Evolutionary conservation across 2,329 filamentous ascomycete species (phyloP).

Genomic region (Pyrenophora teres): DNA sequence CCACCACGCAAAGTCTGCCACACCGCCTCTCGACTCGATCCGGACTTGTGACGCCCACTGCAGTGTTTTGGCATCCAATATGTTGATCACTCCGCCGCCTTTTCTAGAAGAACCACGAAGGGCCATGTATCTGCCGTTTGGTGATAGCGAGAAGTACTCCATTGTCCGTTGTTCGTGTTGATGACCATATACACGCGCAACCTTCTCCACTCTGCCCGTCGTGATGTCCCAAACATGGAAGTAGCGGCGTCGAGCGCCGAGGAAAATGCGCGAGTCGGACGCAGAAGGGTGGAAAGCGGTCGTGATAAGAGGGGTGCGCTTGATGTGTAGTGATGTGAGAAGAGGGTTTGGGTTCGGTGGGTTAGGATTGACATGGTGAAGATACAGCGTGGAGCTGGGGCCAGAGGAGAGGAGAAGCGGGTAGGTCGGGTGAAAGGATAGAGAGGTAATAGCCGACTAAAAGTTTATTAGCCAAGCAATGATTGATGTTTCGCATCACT

Average conservation of each 20-base stretch:
- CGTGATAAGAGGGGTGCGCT: conserved; percentile 79
- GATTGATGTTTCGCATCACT: conserved; percentile 27
- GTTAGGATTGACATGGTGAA: conserved; percentile 84
- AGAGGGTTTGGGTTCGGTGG: conserved; percentile 82
- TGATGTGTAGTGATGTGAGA: conserved; percentile 86
- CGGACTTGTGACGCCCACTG: conserved; percentile 88
- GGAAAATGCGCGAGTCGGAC: conserved; percentile 77
- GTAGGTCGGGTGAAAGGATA: conserved; percentile 87
- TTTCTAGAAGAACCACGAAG: conserved; percentile 79
- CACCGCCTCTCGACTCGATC: conserved; percentile 78
- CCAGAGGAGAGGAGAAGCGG: conserved; percentile 90
- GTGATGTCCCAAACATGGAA: conserved; percentile 94
- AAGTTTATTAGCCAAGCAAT: conserved; percentile 16
- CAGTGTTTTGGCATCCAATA: conserved; percentile 76
- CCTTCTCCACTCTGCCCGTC: conserved; percentile 80
- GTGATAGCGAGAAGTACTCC: conserved; percentile 87
- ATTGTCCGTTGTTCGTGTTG: conserved; percentile 83
- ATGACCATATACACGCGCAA: conserved; percentile 75
- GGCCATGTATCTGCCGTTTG: conserved; percentile 84
- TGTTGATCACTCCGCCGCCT: conserved; percentile 85
- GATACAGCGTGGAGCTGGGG: conserved; percentile 79
- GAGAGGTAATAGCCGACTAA: conserved; percentile 73
- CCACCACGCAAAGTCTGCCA: conserved; percentile 96
- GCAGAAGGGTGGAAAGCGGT: conserved; percentile 75
- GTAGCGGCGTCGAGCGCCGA: conserved; percentile 84